Base-by-base conservation (phyloP, 805 yeast species). In the Ogataea degrootiae region DNA sequence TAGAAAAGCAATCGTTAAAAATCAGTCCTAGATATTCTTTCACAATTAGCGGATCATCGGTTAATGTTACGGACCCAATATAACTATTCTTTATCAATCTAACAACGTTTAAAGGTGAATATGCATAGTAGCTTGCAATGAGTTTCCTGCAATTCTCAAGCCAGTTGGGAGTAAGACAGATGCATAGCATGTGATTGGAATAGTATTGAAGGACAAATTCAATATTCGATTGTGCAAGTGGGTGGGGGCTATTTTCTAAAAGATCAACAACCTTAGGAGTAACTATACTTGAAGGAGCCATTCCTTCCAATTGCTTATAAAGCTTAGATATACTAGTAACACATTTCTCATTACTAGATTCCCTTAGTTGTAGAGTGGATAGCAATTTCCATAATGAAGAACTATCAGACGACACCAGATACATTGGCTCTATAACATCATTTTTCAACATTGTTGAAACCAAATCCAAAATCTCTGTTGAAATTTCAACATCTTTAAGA, bases 101-200 rank as follows among this genome's bases (percentile, higher is more conserved):
- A 45, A 45, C 47, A 34, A 44, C 57, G 39, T 34, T 52, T 45
- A 31, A 58, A 59, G 56, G 63, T 58, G 68, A 74, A 56, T 77
- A 2, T 38, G 23, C 38, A 52, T 56, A 40, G 53, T 37, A 81
- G 6, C 69, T 65, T n/a, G 69, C 65, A 34, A 83, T 60, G 2
- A 84, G 54, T 31, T 64, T 61, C 6, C 62, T 60, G 37, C 79
- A 66, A 51, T 78, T 77, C 2, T 63, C 69, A 41, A 66, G 65
- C 87, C 90, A 84, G 8, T 70, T 61, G 0, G 74, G 67, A 31
- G 75, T 63, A 6, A 81, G 59, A 11, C 80, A 76, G 2, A 82
- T 71, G 57, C 91, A 84, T 31, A 74, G 57, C 45, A 75, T 72
- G 44, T 77, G 77, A 12, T 70, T 67, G 4, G 66, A 63, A 58